Conservation (phyloP, 306 rosid genomes). For the Fragaria iinumae region DNA sequence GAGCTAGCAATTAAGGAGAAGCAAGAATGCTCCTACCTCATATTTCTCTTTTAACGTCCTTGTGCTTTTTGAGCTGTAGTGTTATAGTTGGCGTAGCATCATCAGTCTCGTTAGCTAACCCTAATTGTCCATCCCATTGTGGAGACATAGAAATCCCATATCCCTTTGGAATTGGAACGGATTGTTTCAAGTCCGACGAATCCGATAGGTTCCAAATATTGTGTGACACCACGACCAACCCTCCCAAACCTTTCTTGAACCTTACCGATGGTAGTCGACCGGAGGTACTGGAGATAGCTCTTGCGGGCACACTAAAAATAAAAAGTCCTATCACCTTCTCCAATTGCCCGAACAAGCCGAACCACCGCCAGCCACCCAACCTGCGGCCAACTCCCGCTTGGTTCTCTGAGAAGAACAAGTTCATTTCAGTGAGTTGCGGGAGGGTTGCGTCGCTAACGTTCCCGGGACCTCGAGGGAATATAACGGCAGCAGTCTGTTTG, state of each 20-base stretch:
- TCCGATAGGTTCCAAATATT: slow-evolving; percentile 33
- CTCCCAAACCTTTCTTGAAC: slow-evolving; percentile 13
- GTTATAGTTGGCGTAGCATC: background rate
- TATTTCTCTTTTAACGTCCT: background rate
- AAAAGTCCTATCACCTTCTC: slow-evolving; percentile 17
- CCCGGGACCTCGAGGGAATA: background rate
- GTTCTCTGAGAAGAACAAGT: background rate
- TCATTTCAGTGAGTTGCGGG: background rate
- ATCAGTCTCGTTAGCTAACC: background rate
- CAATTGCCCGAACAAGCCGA: background rate
- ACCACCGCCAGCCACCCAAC: background rate
- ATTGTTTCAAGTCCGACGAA: background rate
- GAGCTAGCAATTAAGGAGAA: background rate
- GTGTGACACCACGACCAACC: slow-evolving; percentile 8
- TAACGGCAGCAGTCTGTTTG: no score
- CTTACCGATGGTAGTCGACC: background rate
- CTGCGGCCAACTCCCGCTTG: background rate
- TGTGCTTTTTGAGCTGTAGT: background rate
- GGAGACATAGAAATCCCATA: background rate
- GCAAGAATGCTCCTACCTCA: background rate
- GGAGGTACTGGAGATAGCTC: background rate
- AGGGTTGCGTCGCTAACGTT: background rate
- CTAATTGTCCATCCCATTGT: slow-evolving; percentile 10
- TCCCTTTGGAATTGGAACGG: background rate
- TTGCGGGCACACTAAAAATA: background rate